A percentile compares a stretch with the other conserved stretches of the same genome.
Conservation (phyloP, 768 basidiomycete genomes). For the Termitomyces sp. region DNA sequence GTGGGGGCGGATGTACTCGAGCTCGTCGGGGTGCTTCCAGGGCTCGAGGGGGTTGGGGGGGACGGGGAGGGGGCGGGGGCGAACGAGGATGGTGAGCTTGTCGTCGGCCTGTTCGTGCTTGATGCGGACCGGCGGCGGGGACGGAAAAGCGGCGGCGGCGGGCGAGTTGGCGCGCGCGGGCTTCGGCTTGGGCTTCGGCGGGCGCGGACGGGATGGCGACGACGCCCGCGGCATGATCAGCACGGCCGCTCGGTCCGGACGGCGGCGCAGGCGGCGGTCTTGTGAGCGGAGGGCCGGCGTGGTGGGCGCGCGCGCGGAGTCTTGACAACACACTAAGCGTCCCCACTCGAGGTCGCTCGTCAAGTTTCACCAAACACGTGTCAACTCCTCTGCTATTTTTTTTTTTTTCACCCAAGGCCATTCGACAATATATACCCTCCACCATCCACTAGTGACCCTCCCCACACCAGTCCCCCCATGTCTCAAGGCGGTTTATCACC, state of each 20-base stretch:
- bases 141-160: neutral
- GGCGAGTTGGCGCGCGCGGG: neutral
- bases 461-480: too few species aligned
- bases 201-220: neutral
- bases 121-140: neutral
- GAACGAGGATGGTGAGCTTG: neutral
- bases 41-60: constrained; percentile 15
- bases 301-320: constrained; percentile 2
- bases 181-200: constrained; percentile 4
- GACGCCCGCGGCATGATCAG: constrained; percentile 2
- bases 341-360: neutral
- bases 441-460: too few species aligned
- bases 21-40: constrained; percentile 40
- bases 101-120: neutral
- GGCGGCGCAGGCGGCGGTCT: constrained; percentile 11
- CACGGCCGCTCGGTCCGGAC: constrained; percentile 7
- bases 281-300: constrained; percentile 13
- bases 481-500: too few species aligned
- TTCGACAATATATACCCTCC: neutral
- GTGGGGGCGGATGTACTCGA: constrained; percentile 30
- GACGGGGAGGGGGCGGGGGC: neutral
- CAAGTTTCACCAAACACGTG: constrained; percentile 6
- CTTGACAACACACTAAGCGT: too few species aligned
- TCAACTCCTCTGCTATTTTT: neutral
- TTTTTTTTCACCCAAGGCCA: neutral